Base-by-base conservation (phyloP, 305 asterid species). In the Fraxinus greggii region DNA sequence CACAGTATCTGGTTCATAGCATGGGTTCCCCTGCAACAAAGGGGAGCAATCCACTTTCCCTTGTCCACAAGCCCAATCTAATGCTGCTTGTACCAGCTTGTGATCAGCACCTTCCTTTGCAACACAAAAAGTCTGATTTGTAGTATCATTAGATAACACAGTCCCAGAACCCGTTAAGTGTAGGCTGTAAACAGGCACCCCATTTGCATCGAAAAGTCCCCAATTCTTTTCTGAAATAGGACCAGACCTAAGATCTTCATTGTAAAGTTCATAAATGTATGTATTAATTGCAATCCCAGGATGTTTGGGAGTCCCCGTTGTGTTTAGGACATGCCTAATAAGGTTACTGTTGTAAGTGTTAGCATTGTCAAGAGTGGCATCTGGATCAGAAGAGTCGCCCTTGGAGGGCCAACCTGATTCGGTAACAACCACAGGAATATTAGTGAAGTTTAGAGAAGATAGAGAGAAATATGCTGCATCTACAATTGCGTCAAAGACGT, bases 61-160 rank as follows among this genome's bases (percentile, higher is more conserved):
- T 0, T 84, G 86, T 54, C 88, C 88, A 85, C 88, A 85, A 51
- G 86, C 88, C 88, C 88, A 85, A 75, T 85, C 85, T 35, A 82
- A 40, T 0, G 83, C 88, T 31, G 83, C 85, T 45, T 85, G 88
- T 48, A 85, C 76, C 82, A 45, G 83, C 35, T 79, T 76, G 3
- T n/a, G 59, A 5, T 82, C 84, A 0, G 84, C 83, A 5, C 78
- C 80, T 36, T 79, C 81, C 63, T 79, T 85, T 0, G 86, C 88
- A 21, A 82, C 84, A 82, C 88, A 85, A 26, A 63, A 85, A 15
- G 85, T 82, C 51, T 65, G 81, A 33, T 79, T 79, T 7, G 84
- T 82, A 1, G 84, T 84, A 36, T 84, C 84, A 81, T 85, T 85
- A 5, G 84, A 78, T 23, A 78, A 70, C 15, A 75, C 78, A 5